Evolutionary conservation across 2,329 filamentous ascomycete genomes (phyloP).

Genomic region (Phoma sp.): DNA sequence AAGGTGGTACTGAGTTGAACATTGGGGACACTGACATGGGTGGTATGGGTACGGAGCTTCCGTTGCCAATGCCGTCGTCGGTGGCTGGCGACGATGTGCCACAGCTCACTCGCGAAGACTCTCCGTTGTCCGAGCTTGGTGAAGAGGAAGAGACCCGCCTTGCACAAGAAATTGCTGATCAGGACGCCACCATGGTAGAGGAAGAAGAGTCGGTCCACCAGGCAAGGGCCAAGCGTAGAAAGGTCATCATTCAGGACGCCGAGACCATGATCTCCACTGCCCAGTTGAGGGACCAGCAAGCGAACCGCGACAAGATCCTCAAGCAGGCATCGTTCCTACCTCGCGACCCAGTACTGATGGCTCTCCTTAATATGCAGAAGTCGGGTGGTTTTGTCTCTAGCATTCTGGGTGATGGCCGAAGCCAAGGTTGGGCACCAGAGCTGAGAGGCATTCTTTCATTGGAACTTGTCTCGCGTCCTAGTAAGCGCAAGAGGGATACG

Average conservation of each 20-base stretch:
- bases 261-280: slow-evolving; percentile 77
- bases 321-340: slow-evolving; percentile 83
- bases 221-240: slow-evolving; percentile 77
- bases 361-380: slow-evolving; percentile 89
- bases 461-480: slow-evolving; percentile 75
- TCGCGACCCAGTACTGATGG: slow-evolving; percentile 82
- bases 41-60: slow-evolving; percentile 47
- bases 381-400: slow-evolving; percentile 87
- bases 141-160: slow-evolving; percentile 65
- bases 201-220: slow-evolving; percentile 65
- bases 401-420: slow-evolving; percentile 80
- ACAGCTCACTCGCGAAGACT: slow-evolving; percentile 50
- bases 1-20: slow-evolving; percentile 23
- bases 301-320: slow-evolving; percentile 84
- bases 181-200: slow-evolving; percentile 42
- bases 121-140: slow-evolving; percentile 61
- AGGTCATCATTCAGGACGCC: slow-evolving; percentile 79
- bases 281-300: slow-evolving; percentile 85
- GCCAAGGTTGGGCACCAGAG: slow-evolving; percentile 86
- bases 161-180: slow-evolving; percentile 63
- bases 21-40: slow-evolving; percentile 53
- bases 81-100: slow-evolving; percentile 9
- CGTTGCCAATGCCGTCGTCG: slow-evolving; percentile 7
- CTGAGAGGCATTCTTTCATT: slow-evolving; percentile 90
- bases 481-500: slow-evolving; percentile 92